A percentile compares a stretch with the other conserved stretches of the same genome.
These are phyloP conservation scores for Phialemoniopsis sp. DNA, from an alignment of 2,329 filamentous ascomycete genomes.

Conservation along the genomic window DNA sequence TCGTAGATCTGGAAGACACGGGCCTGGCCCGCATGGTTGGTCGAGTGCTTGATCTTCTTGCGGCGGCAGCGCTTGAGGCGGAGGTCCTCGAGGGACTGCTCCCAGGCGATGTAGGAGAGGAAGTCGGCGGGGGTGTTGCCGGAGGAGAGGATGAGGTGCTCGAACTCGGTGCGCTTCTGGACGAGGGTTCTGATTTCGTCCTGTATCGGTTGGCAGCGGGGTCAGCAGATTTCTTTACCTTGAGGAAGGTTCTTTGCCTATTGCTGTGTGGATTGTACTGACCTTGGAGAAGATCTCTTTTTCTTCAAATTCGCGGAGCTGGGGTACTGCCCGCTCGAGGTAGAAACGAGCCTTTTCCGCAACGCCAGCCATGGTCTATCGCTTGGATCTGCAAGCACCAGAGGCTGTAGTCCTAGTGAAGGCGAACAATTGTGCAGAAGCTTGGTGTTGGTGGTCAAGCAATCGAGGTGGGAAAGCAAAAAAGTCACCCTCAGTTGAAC, in stretches of 20 bases:
- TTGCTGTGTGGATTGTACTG: conserved; percentile 12
- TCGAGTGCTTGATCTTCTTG: conserved; percentile 67
- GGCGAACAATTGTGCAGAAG: too few species aligned
- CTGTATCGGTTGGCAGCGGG: conserved; percentile 31
- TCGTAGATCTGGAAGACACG: conserved; percentile 89
- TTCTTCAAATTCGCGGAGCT: conserved; percentile 86
- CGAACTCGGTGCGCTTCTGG: conserved; percentile 86
- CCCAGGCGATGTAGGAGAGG: conserved; percentile 75
- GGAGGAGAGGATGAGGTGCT: conserved; percentile 83
- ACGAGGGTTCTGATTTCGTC: conserved; percentile 89
- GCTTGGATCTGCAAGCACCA: background rate
- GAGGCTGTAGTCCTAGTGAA: background rate
- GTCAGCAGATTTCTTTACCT: conserved; percentile 1
- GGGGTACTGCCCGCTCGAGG: conserved; percentile 86
- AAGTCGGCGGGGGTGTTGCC: conserved; percentile 76
- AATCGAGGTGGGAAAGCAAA: background rate
- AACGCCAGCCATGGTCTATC: conserved; percentile 66
- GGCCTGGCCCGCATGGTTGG: conserved; percentile 68
- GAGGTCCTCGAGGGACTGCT: conserved; percentile 67
- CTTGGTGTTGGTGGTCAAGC: background rate
- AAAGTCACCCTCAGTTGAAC: conserved; percentile 2
- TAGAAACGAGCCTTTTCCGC: conserved; percentile 95
- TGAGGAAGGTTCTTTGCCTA: conserved; percentile 1
- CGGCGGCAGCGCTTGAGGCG: conserved; percentile 80
- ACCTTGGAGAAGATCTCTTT: conserved; percentile 88